phyloP scores from a whole-genome alignment of 2,329 filamentous ascomycete genomes.

The Sarocladium kiliense region DNA sequence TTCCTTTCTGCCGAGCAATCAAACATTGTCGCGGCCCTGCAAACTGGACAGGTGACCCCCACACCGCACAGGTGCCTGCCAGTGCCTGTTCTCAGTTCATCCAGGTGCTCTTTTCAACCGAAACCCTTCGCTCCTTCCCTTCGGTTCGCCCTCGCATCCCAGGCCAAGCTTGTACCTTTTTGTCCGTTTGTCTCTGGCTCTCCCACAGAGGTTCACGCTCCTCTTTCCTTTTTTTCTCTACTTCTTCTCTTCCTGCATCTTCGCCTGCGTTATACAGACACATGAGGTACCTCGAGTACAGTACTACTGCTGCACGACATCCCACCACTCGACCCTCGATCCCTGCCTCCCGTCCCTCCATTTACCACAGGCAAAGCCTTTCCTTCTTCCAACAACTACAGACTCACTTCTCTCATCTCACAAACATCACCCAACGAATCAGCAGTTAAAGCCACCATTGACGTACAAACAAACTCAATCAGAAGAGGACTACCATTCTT shows the following conservation, averaged over 20 bases:
- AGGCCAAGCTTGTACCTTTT: too few relatives aligned
- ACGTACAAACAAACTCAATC: too few relatives aligned
- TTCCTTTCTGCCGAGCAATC: too few relatives aligned
- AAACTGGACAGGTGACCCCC: neutral
- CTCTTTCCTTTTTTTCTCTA: neutral
- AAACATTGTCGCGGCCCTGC: neutral
- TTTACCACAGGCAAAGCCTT: neutral
- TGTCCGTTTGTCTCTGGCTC: too few relatives aligned
- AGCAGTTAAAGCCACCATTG: too few relatives aligned
- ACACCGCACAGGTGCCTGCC: neutral
- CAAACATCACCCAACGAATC: too few relatives aligned
- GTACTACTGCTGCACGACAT: conserved; percentile 8
- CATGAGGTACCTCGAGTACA: neutral
- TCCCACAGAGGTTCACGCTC: neutral
- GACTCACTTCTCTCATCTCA: too few relatives aligned
- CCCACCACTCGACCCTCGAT: neutral
- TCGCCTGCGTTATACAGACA: neutral
- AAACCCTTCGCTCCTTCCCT: neutral
- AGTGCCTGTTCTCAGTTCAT: neutral
- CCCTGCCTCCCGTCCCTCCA: conserved; percentile 5
- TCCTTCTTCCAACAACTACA: too few relatives aligned
- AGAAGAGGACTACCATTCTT: too few relatives aligned
- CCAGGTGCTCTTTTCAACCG: neutral
- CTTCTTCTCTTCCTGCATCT: neutral
- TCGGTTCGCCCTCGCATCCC: neutral